Base-by-base conservation (phyloP, 768 basidiomycete genomes). In the Pisolithus tinctorius region DNA sequence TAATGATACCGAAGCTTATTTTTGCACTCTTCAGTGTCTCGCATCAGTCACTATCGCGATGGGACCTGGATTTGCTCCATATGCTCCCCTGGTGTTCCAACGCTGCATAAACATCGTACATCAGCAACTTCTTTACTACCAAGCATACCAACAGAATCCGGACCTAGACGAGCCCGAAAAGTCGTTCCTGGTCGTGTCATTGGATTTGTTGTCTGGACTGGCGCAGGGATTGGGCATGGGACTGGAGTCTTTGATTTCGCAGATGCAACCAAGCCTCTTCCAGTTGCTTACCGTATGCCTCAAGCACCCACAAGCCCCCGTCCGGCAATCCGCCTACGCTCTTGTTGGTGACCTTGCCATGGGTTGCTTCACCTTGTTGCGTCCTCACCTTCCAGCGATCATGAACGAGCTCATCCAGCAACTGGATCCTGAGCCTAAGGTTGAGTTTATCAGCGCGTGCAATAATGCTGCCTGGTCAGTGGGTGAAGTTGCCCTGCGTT, bases 391-490 rank as follows among this genome's bases (percentile, higher is more conserved):
- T 73, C 79, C 90, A 1, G 81, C 82, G 27, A 86, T 99, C 65
- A 93, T 98, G 88, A 76, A 82, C 14, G 88, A 93, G 63, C 77
- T 99, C 49, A 88, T 89, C 55, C 71, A 79, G 38, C 94, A 98
- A 61, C 86, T 99, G 48, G 88, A 93, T 55, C 88, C 89, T 4
- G 90, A 95, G 62, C 96, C 95, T 1, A 89, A 91, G 60, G 77
- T 87, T 30, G 94, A 97, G 67, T 93, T 93, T 62, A 83, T 98
- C 55, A 94, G 92, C 58, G 96, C 95, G 5, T 94, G 92, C 67
- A 99, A 99, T 70, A 99, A 99, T 64, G 96, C 96, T 9, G 95
- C 95, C 1, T 99, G 96, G 96, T 93, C 93, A n/a, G 93, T 96
- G 27, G 96, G 96, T 41, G 96, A 99, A 69, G 92, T 99, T 30